A percentile compares a stretch with the other conserved stretches of the same genome.
phyloP scores from a whole-genome alignment of 176 grass and related monocot species.

The Eragrostis curvula region DNA sequence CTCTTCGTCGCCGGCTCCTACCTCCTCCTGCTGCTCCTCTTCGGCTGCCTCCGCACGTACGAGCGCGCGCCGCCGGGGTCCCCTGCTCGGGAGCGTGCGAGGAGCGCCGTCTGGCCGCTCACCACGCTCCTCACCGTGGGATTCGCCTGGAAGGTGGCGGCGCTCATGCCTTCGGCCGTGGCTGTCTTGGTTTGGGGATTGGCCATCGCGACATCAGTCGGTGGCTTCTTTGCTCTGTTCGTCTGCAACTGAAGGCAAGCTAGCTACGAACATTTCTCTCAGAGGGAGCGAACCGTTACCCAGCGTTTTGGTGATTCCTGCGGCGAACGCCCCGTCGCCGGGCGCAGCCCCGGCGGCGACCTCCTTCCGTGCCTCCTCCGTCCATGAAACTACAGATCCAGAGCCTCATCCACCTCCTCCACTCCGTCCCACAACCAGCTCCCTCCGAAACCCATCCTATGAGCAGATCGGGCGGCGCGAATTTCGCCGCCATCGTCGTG shows the following conservation, averaged over 20 bases:
- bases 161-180: slow-evolving; percentile 9
- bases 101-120: slow-evolving; percentile 1
- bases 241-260: not conserved
- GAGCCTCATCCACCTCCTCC: too few relatives aligned
- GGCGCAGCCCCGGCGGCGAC: too few relatives aligned
- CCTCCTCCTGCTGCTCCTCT: not conserved
- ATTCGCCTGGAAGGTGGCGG: slow-evolving; percentile 24
- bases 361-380: too few relatives aligned
- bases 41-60: not conserved
- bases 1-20: not conserved
- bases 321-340: too few relatives aligned
- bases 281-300: too few relatives aligned
- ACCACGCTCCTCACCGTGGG: not conserved
- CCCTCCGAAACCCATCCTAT: too few relatives aligned
- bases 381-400: too few relatives aligned
- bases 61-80: not conserved
- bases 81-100: not conserved
- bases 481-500: too few relatives aligned
- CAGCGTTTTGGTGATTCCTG: too few relatives aligned
- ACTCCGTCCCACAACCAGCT: too few relatives aligned
- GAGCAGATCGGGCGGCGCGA: too few relatives aligned
- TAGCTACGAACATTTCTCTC: too few relatives aligned
- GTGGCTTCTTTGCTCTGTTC: not conserved
- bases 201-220: not conserved
- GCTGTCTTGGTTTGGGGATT: slow-evolving; percentile 6